Base-by-base conservation (phyloP, 2,329 filamentous ascomycete species). In the Penicillium sp. region DNA sequence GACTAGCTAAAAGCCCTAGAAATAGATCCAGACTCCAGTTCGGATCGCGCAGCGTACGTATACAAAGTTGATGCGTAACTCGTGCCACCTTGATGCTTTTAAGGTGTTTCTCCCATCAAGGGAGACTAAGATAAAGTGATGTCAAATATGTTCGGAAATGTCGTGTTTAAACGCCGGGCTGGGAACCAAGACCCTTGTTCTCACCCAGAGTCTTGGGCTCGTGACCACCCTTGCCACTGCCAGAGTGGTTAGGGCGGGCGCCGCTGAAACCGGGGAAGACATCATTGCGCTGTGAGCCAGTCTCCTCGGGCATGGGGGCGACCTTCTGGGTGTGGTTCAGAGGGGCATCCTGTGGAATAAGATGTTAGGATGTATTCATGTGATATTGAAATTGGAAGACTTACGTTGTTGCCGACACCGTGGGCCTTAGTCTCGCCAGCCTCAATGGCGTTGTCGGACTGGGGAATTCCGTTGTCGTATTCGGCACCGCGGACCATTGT, bases 401-500 rank as follows among this genome's bases (percentile, higher is more conserved):
- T 14, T 67, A 73, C 73, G 35, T 64, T 66, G n/a, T 64, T 53
- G 55, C 69, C 69, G 29, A 60, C 65, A 31, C 75, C 75, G 62
- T 77, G 75, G 51, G 66, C 67, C 60, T 73, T 72, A 45, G 60
- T 71, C 31, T 65, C 31, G 21, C 69, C 73, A 48, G 63, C 60
- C 24, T 73, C 70, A 37, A 77, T 70, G 46, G 75, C 56, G 67
- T 77, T 77, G 64, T 77, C 73, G 63, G 68, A 70, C 53, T 74
- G 74, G 51, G 67, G 68, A 51, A 72, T n/a, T 50, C 67, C 68
- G 63, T 75, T 67, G 61, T 74, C 73, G 66, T 66, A 77, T 24
- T 76, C 70, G 47, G 73, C 72, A 63, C 75, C 73, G 66, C 75
- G 75, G 65, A 71, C 69, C 75, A 77, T 76, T 63, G 37, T 73